Base-by-base conservation (phyloP, 257 asterid species). In the Ilex asprella region DNA sequence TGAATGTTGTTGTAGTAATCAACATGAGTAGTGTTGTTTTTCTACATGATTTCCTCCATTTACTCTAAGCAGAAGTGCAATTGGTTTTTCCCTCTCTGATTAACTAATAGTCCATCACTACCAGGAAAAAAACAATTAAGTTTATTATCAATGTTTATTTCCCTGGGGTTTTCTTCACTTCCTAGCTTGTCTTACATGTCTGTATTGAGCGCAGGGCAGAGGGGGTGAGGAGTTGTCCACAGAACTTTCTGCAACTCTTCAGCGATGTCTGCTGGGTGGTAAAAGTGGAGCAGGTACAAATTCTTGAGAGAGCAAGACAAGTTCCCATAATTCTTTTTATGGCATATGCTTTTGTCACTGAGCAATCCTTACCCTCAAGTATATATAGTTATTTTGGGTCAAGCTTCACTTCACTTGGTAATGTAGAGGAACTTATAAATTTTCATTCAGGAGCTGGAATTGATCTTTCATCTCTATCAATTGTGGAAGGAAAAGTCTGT, bases 211-310 rank as follows among this genome's bases (percentile, higher is more conserved):
- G 67, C 79, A 86, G 98, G 95, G 98, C 66, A 79, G 95, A 83
- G 97, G 95, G 35, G 94, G 98, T 61, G 93, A 91, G 44, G 95
- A 88, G 70, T 75, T 91, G 77, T 78, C 95, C 2, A 41, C 76
- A 46, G 97, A 91, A 79, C 89, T 91, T 56, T 86, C 95, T 55
- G 65, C 84, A 56, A 90, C 95, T 60, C 95, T 88, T 72, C 79
- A 88, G 62, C 71, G 78, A 56, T 84, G 95, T 77, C 84, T 91
- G 49, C 72, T 88, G 81, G 98, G 97, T 64, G 93, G 95, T 74
- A 91, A 81, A 84, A 88, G 93, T 71, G 98, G 97, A 21, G 89
- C 85, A 86, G 98, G 96, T 88, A 78, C 10, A 43, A 31, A 41
- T n/a, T 16, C 14, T 16, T 3, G 8, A 55, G 15, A 50, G 57